Percentiles rank a stretch among this genome's conserved stretches.
phyloP scores from a whole-genome alignment of 2,329 filamentous ascomycete species.

The Claviceps capensis region DNA sequence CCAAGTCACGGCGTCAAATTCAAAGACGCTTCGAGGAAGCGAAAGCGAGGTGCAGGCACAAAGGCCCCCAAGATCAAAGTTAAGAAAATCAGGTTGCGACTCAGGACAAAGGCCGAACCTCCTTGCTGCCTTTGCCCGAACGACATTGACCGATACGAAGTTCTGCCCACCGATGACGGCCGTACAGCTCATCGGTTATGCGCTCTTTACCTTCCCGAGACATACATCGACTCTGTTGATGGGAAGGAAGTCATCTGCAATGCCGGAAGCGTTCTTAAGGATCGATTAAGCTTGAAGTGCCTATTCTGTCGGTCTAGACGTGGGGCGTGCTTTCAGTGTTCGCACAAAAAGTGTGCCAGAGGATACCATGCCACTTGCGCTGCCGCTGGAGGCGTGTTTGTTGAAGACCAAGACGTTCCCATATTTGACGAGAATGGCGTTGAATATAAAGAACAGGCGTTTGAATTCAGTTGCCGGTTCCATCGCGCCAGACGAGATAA shows the following conservation, averaged over 20 bases:
- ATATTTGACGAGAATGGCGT: slow-evolving; percentile 82
- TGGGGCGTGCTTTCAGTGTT: slow-evolving; percentile 95
- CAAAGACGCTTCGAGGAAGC: slow-evolving; percentile 49
- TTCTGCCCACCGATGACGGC: slow-evolving; percentile 81
- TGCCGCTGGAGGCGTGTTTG: slow-evolving; percentile 77
- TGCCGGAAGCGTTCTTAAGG: slow-evolving; percentile 69
- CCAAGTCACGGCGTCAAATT: slow-evolving; percentile 57
- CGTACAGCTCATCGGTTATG: slow-evolving; percentile 79
- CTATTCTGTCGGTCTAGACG: slow-evolving; percentile 88
- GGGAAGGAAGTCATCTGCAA: slow-evolving; percentile 65
- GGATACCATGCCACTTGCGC: slow-evolving; percentile 95
- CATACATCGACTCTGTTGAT: slow-evolving; percentile 62
- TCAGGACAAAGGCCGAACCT: slow-evolving; percentile 57
- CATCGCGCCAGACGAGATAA: slow-evolving; percentile 80
- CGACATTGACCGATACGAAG: slow-evolving; percentile 63
- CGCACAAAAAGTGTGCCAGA: slow-evolving; percentile 81
- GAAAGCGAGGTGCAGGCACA: slow-evolving; percentile 26
- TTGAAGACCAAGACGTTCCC: slow-evolving; percentile 74
- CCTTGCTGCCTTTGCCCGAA: slow-evolving; percentile 91
- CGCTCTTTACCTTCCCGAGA: slow-evolving; percentile 84
- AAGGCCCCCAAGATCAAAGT: slow-evolving; percentile 38
- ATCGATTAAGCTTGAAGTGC: slow-evolving; percentile 82
- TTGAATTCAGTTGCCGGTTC: slow-evolving; percentile 89
- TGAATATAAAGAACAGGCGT: slow-evolving; percentile 83
- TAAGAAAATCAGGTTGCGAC: slow-evolving; percentile 69